phyloP scores from a whole-genome alignment of 768 basidiomycete species.

The Kwoniella sp. region DNA sequence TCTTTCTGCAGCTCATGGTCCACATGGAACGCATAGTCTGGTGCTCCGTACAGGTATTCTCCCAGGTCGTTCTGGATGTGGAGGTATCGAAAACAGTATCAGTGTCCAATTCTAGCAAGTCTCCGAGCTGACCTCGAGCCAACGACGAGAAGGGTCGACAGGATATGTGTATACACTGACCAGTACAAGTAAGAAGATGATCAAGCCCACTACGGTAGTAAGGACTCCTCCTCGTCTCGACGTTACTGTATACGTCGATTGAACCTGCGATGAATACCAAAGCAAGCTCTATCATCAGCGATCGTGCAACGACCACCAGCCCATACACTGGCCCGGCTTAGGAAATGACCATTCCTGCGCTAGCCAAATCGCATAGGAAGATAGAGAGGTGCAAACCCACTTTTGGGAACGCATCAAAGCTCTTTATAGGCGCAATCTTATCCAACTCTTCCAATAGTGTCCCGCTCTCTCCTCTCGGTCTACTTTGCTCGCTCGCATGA shows the following conservation, averaged over 20 bases:
- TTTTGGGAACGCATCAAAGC: slow-evolving; percentile 56
- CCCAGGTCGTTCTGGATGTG: slow-evolving; percentile 80
- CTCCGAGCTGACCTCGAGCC: no score
- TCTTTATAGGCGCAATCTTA: slow-evolving; percentile 53
- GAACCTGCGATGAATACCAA: slow-evolving; percentile 32
- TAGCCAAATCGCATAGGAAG: no score
- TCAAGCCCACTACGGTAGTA: slow-evolving; percentile 44
- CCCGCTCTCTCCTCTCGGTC: slow-evolving; percentile 23
- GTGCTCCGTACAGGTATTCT: slow-evolving; percentile 93
- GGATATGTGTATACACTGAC: slow-evolving; percentile 31
- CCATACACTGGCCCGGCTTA: no score
- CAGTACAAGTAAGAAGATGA: slow-evolving; percentile 52
- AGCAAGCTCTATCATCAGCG: no score
- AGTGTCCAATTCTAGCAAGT: no score
- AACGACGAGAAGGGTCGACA: no score
- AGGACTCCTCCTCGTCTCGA: slow-evolving; percentile 49
- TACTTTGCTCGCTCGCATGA: slow-evolving; percentile 25
- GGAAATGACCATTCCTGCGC: no score
- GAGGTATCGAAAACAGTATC: no score
- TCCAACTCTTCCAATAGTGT: slow-evolving; percentile 53
- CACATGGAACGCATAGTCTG: slow-evolving; percentile 84
- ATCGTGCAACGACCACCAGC: no score
- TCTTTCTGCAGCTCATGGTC: slow-evolving; percentile 64
- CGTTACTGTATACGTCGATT: slow-evolving; percentile 49
- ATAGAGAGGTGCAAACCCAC: slow-evolving; percentile 23